These are phyloP conservation scores for Trypanosoma caninum DNA, from an alignment of 208 protist species.

Conservation along the genomic window DNA sequence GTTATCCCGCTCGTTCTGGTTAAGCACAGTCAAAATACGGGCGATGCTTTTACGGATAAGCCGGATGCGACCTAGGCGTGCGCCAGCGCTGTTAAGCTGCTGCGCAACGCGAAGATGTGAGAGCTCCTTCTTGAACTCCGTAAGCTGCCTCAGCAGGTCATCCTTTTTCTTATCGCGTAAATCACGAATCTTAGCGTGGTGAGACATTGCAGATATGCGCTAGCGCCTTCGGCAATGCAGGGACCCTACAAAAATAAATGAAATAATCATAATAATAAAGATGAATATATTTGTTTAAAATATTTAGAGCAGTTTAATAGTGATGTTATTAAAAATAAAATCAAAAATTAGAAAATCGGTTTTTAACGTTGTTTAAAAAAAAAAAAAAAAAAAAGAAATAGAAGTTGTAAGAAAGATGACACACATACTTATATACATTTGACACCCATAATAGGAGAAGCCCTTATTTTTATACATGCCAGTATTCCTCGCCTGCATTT, in stretches of 20 bases:
- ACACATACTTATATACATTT: no score
- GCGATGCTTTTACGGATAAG: slow-evolving; percentile 97
- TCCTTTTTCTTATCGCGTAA: slow-evolving; percentile 95
- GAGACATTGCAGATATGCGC: slow-evolving; percentile 49
- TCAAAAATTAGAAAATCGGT: no score
- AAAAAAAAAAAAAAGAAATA: no score
- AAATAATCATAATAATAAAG: not conserved
- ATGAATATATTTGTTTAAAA: no score
- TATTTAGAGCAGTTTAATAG: no score
- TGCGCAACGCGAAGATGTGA: slow-evolving; percentile 95
- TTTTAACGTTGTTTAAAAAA: no score
- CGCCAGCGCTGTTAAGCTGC: slow-evolving; percentile 89
- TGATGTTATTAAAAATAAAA: no score
- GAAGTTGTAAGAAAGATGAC: no score
- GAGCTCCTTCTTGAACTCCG: slow-evolving; percentile 97
- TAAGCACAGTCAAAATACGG: slow-evolving; percentile 96
- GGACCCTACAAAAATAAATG: not conserved
- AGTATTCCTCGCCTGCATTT: no score
- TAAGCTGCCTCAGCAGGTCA: slow-evolving; percentile 96
- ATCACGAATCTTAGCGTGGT: slow-evolving; percentile 86
- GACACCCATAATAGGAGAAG: no score
- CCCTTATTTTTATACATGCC: no score
- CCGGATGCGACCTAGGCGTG: slow-evolving; percentile 95
- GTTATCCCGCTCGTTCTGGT: slow-evolving; percentile 92
- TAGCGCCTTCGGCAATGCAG: not conserved